A percentile compares a stretch with the other conserved stretches of the same genome.
These are phyloP conservation scores for Alternaria burnsii DNA, from an alignment of 2,329 filamentous ascomycete genomes.

Conservation along the genomic window DNA sequence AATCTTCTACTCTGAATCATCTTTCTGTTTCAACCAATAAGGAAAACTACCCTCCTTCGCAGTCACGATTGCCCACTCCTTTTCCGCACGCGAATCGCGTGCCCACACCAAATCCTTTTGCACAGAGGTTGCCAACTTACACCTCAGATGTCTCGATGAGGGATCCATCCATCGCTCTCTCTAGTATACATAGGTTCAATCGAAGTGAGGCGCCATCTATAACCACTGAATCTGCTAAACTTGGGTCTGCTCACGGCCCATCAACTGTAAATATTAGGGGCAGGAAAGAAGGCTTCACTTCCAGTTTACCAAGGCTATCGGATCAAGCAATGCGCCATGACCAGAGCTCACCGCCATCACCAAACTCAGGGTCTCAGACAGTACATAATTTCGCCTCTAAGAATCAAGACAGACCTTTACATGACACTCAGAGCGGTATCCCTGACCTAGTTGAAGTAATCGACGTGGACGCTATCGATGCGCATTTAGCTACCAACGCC, in stretches of 20 bases:
- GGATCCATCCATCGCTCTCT: slow-evolving; percentile 30
- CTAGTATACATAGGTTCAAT: slow-evolving; percentile 22
- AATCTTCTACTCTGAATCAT: slow-evolving; percentile 10
- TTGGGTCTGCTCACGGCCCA: slow-evolving; percentile 28
- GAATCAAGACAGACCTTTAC: slow-evolving; percentile 1
- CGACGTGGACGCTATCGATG: slow-evolving; percentile 34
- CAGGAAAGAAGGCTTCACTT: slow-evolving; percentile 37
- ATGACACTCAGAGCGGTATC: neutral
- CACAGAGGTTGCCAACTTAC: slow-evolving; percentile 14
- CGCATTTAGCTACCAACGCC: slow-evolving; percentile 4
- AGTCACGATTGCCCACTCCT: slow-evolving; percentile 20
- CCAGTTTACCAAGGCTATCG: slow-evolving; percentile 8
- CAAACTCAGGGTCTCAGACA: neutral
- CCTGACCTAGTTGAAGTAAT: slow-evolving; percentile 29
- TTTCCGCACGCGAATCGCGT: slow-evolving; percentile 21
- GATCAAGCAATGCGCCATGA: slow-evolving; percentile 26
- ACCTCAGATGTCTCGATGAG: slow-evolving; percentile 35
- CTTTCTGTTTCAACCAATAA: slow-evolving; percentile 26
- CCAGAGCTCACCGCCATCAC: slow-evolving; percentile 17
- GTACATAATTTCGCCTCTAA: neutral
- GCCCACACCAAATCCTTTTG: slow-evolving; percentile 35
- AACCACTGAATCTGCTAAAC: slow-evolving; percentile 14
- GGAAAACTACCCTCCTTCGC: slow-evolving; percentile 24
- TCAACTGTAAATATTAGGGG: slow-evolving; percentile 28
- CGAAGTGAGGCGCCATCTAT: slow-evolving; percentile 9